A percentile compares a stretch with the other conserved stretches of the same genome.
Evolutionary conservation across 768 basidiomycete genomes (phyloP).

Genomic region (Boletus sp.): DNA sequence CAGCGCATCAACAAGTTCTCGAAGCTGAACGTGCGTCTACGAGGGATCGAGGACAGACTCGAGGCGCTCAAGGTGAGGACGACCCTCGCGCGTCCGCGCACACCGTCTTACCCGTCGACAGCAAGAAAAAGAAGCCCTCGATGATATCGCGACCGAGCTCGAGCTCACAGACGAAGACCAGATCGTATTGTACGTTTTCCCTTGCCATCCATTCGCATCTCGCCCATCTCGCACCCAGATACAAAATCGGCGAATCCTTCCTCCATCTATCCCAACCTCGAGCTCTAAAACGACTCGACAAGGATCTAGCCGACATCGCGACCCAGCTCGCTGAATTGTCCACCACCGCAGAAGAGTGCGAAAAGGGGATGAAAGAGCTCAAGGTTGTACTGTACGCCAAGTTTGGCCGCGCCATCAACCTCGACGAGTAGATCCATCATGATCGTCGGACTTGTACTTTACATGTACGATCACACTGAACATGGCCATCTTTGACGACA

Average conservation of each 20-base stretch:
- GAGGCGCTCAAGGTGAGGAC: slow-evolving; percentile 65
- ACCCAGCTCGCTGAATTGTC: slow-evolving; percentile 51
- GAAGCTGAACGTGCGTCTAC: slow-evolving; percentile 80
- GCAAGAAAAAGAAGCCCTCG: slow-evolving; percentile 94
- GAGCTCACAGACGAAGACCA: slow-evolving; percentile 88
- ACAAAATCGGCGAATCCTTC: slow-evolving; percentile 89
- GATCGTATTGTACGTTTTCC: slow-evolving; percentile 60
- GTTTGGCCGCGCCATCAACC: slow-evolving; percentile 90
- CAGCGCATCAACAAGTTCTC: slow-evolving; percentile 90
- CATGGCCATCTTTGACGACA: neutral
- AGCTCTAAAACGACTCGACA: slow-evolving; percentile 71
- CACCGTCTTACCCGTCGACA: slow-evolving; percentile 29
- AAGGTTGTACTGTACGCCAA: slow-evolving; percentile 84
- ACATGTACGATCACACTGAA: neutral
- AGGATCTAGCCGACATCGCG: slow-evolving; percentile 61
- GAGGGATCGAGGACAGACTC: slow-evolving; percentile 69
- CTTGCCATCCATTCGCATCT: slow-evolving; percentile 40
- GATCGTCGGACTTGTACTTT: neutral
- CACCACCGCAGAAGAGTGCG: slow-evolving; percentile 58
- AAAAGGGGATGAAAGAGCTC: slow-evolving; percentile 74
- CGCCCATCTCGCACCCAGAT: slow-evolving; percentile 70
- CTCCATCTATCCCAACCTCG: slow-evolving; percentile 69
- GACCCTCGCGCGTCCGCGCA: too few relatives aligned
- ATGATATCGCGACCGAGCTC: slow-evolving; percentile 84
- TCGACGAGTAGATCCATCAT: slow-evolving; percentile 65